A percentile compares a stretch with the other conserved stretches of the same genome.
Evolutionary conservation across 176 grass and related monocot species (phyloP).

Genomic region (Cenchrus americanus): DNA sequence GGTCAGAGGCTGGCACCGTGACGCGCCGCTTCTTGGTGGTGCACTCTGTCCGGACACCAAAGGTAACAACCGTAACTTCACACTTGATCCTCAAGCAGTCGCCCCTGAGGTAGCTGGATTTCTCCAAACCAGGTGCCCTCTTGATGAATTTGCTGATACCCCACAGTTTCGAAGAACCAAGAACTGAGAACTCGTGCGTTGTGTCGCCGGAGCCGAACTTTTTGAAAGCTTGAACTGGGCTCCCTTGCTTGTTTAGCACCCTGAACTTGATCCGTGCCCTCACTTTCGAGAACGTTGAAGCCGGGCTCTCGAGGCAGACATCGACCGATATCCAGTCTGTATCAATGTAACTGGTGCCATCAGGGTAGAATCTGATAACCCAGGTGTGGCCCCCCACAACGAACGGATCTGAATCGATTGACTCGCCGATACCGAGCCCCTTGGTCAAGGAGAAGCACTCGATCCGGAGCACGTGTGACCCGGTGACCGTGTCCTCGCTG

Average conservation of each 20-base stretch:
- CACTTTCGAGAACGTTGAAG: not conserved
- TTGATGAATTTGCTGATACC: too few relatives aligned
- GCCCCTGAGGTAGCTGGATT: not conserved
- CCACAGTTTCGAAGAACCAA: too few relatives aligned
- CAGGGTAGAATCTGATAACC: not conserved
- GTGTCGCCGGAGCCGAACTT: too few relatives aligned
- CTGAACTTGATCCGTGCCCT: not conserved
- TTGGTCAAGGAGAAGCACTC: not conserved
- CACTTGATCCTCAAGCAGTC: not conserved
- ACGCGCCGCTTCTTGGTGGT: too few relatives aligned
- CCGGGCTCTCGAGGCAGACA: not conserved
- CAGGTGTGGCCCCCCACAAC: not conserved
- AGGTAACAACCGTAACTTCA: not conserved
- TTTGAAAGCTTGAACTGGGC: too few relatives aligned
- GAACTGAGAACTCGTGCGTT: too few relatives aligned
- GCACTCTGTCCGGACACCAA: too few relatives aligned
- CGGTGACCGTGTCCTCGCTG: not conserved
- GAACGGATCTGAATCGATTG: not conserved
- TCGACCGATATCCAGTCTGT: not conserved
- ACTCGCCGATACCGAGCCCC: not conserved
- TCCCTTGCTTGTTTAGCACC: not conserved
- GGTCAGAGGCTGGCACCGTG: not conserved
- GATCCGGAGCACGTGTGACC: constrained; percentile 11
- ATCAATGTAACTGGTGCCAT: not conserved
- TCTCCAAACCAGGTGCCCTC: not conserved